Percentiles rank a stretch among this genome's conserved stretches.
Evolutionary conservation across 2,329 filamentous ascomycete species (phyloP).

Genomic region (Fusarium compactum): DNA sequence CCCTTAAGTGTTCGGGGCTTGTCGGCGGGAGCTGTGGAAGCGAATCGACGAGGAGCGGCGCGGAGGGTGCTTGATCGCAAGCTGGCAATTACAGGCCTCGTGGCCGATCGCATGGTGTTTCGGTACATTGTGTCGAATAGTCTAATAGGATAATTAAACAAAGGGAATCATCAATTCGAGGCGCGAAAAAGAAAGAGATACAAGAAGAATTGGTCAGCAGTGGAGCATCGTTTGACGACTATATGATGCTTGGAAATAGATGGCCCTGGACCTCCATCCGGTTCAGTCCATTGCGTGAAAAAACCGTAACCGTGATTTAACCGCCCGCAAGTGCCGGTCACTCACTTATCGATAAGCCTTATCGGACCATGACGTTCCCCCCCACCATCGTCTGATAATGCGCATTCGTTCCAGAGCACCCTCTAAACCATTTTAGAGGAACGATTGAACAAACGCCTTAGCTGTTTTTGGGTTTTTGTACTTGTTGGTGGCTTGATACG

Average conservation of each 20-base stretch:
- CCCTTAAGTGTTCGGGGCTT: conserved; percentile 87
- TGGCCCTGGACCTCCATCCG: conserved; percentile 10
- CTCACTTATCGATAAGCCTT: conserved; percentile 34
- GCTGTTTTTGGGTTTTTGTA: conserved; percentile 17
- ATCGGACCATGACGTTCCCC: conserved; percentile 35
- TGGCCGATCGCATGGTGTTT: conserved; percentile 62
- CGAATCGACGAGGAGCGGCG: conserved; percentile 61
- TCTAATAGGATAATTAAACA: conserved; percentile 3
- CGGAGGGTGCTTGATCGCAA: conserved; percentile 56
- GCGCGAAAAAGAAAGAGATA: conserved; percentile 19
- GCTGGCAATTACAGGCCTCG: conserved; percentile 58
- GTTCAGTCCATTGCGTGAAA: conserved; percentile 26
- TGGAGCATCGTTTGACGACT: conserved; percentile 28
- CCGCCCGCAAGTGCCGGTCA: conserved; percentile 11
- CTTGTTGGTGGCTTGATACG: conserved; percentile 19
- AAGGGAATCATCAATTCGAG: conserved; percentile 8
- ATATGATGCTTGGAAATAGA: conserved; percentile 36
- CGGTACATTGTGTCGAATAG: conserved; percentile 61
- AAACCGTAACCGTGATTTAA: conserved; percentile 40
- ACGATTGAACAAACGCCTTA: not conserved
- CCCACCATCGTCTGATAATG: conserved; percentile 25
- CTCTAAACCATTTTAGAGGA: conserved; percentile 2
- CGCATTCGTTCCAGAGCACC: conserved; percentile 28
- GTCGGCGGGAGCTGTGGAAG: conserved; percentile 67
- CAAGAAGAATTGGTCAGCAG: conserved; percentile 43